These are phyloP conservation scores for Cladophialophora chaetospira DNA, from an alignment of 2,329 filamentous ascomycete genomes.

Conservation along the genomic window DNA sequence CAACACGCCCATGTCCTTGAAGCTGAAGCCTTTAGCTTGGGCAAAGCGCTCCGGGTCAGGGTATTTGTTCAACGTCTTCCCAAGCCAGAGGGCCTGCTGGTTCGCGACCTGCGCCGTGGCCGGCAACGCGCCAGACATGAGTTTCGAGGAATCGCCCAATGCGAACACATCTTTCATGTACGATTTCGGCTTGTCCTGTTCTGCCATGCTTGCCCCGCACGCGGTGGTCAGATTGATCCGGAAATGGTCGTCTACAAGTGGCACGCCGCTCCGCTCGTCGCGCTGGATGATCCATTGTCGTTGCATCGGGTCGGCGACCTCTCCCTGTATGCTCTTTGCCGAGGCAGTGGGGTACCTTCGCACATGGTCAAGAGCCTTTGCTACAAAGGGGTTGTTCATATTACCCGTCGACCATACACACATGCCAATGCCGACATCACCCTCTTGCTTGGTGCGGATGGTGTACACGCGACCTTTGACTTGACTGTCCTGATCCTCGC, in stretches of 20 bases:
- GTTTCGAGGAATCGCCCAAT: conserved; percentile 57
- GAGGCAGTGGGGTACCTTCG: conserved; percentile 39
- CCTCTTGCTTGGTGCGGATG: conserved; percentile 58
- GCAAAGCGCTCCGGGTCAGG: conserved; percentile 19
- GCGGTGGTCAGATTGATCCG: conserved; percentile 54
- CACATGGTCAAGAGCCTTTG: conserved; percentile 45
- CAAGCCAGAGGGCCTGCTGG: conserved; percentile 62
- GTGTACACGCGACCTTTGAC: conserved; percentile 52
- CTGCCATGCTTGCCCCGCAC: conserved; percentile 25
- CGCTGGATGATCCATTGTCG: conserved; percentile 54
- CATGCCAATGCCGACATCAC: conserved; percentile 61
- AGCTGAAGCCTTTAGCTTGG: conserved; percentile 49
- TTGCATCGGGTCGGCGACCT: conserved; percentile 23
- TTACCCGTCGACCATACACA: conserved; percentile 62
- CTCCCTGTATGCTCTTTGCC: conserved; percentile 34
- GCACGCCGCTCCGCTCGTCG: conserved; percentile 48
- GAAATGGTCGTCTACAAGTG: conserved; percentile 59
- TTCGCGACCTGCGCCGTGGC: conserved; percentile 62
- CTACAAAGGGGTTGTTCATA: conserved; percentile 58
- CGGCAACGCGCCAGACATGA: conserved; percentile 54
- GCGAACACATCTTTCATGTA: conserved; percentile 57
- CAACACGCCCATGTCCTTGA: conserved; percentile 60
- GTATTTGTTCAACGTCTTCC: conserved; percentile 55
- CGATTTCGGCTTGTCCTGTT: conserved; percentile 37
- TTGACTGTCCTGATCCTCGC: conserved; percentile 40